A percentile compares a stretch with the other conserved stretches of the same genome.
Conservation (phyloP, 2,329 filamentous ascomycete species). For the Balansia obtecta region DNA sequence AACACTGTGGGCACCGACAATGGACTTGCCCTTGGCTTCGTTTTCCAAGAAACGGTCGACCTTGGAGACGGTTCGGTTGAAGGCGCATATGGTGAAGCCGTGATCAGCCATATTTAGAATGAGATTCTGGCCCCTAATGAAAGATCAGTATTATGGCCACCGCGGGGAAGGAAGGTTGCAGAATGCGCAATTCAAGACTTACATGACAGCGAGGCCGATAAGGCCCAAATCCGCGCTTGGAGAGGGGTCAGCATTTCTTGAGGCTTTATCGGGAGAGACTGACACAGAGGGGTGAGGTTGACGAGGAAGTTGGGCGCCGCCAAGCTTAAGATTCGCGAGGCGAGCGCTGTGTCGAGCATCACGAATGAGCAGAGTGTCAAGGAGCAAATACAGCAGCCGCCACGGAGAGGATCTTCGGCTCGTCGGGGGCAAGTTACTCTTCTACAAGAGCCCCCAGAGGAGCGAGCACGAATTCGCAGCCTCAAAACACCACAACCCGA, state of each 20-base stretch:
- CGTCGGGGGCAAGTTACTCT: background rate
- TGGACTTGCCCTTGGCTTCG: slow-evolving; percentile 89
- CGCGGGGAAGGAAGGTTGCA: slow-evolving; percentile 8
- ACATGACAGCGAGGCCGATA: slow-evolving; percentile 87
- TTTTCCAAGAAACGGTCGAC: slow-evolving; percentile 89
- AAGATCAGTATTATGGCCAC: background rate
- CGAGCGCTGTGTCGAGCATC: slow-evolving; percentile 47
- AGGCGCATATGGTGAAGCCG: slow-evolving; percentile 93
- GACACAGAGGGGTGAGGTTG: slow-evolving; percentile 19
- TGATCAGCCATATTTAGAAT: slow-evolving; percentile 84
- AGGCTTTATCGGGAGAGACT: slow-evolving; percentile 14
- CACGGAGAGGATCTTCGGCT: background rate
- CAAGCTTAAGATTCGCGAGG: slow-evolving; percentile 61
- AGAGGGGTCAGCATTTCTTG: slow-evolving; percentile 42
- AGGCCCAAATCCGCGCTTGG: slow-evolving; percentile 79
- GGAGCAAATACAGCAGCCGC: slow-evolving; percentile 5
- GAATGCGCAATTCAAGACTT: slow-evolving; percentile 23
- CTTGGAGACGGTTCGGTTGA: slow-evolving; percentile 98
- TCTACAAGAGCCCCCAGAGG: background rate
- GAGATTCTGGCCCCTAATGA: slow-evolving; percentile 61
- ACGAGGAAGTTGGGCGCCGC: slow-evolving; percentile 42
- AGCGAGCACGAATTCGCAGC: background rate
- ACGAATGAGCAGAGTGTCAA: slow-evolving; percentile 26
- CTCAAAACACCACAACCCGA: slow-evolving; percentile 8
- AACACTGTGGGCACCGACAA: slow-evolving; percentile 84